These are phyloP conservation scores for Globisporangium yorkense DNA, from an alignment of 352 stramenopile species.

Conservation along the genomic window DNA sequence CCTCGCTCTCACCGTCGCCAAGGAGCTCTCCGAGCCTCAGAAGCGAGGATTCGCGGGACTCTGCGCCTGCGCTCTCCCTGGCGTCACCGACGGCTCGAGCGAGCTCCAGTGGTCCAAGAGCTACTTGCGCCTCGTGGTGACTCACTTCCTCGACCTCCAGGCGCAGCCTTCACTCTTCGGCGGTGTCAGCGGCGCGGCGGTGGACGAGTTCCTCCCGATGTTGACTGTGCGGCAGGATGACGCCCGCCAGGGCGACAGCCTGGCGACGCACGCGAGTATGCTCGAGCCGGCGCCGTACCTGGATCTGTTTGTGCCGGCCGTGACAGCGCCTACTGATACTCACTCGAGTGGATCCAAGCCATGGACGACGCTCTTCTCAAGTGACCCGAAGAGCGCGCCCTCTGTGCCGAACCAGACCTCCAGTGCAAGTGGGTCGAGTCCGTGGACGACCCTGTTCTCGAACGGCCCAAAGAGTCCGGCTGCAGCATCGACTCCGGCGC, in stretches of 20 bases:
- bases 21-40: constrained; percentile 39
- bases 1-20: constrained; percentile 10
- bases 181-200: constrained; percentile 17
- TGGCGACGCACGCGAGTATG: constrained; percentile 4
- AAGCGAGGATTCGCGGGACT: constrained; percentile 67
- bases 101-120: constrained; percentile 51
- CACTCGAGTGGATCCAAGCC: neutral
- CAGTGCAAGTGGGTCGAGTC: neutral
- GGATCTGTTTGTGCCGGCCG: constrained; percentile 36
- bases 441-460: neutral
- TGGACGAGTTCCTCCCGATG: constrained; percentile 63
- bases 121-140: constrained; percentile 59
- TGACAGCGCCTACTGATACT: constrained; percentile 4
- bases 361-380: constrained; percentile 5
- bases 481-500: neutral
- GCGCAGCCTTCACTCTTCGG: neutral
- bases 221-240: constrained; percentile 31
- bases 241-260: constrained; percentile 4
- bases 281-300: constrained; percentile 61
- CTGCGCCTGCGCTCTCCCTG: constrained; percentile 56
- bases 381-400: neutral
- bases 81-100: constrained; percentile 58
- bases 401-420: neutral
- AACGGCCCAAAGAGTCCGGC: neutral
- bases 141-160: constrained; percentile 46